Evolutionary conservation across 2,329 filamentous ascomycete genomes (phyloP).

Genomic region (Amauroascus verrucosus): DNA sequence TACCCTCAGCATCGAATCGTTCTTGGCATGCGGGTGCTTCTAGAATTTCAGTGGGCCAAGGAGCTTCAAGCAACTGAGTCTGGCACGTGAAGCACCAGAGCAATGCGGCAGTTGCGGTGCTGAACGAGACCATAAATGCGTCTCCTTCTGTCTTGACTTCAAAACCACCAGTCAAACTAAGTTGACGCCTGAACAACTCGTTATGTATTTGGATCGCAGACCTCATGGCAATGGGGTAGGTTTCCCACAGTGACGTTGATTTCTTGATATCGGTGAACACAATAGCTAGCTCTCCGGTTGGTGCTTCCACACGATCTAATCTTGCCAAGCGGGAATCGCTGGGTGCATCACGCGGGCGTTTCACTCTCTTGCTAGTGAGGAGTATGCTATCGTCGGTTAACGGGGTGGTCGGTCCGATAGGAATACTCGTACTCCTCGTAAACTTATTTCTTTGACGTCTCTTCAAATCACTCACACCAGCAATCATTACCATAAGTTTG

Average conservation of each 20-base stretch:
- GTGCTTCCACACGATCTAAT: conserved; percentile 84
- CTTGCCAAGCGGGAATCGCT: conserved; percentile 78
- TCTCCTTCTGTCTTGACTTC: conserved; percentile 99
- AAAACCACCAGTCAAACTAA: conserved; percentile 89
- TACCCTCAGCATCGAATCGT: conserved; percentile 70
- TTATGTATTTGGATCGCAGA: conserved; percentile 97
- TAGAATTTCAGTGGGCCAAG: conserved; percentile 88
- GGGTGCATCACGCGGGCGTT: conserved; percentile 47
- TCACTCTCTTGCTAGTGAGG: conserved; percentile 53
- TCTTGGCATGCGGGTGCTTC: conserved; percentile 77
- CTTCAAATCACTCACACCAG: conserved; percentile 84
- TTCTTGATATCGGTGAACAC: conserved; percentile 99
- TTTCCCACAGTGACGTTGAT: conserved; percentile 92
- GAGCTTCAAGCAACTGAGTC: conserved; percentile 71
- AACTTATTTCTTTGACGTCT: conserved; percentile 66
- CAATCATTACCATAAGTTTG: conserved; percentile 99
- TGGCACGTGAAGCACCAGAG: conserved; percentile 97
- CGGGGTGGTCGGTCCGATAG: conserved; percentile 61
- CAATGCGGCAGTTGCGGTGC: conserved; percentile 84
- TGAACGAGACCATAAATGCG: conserved; percentile 98
- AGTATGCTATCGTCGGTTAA: conserved; percentile 55
- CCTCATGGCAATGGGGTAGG: conserved; percentile 87
- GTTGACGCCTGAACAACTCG: conserved; percentile 85
- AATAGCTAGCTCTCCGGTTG: conserved; percentile 80
- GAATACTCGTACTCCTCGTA: conserved; percentile 67